Conservation (phyloP, 2,329 filamentous ascomycete species). For the Aureobasidium sp. region DNA sequence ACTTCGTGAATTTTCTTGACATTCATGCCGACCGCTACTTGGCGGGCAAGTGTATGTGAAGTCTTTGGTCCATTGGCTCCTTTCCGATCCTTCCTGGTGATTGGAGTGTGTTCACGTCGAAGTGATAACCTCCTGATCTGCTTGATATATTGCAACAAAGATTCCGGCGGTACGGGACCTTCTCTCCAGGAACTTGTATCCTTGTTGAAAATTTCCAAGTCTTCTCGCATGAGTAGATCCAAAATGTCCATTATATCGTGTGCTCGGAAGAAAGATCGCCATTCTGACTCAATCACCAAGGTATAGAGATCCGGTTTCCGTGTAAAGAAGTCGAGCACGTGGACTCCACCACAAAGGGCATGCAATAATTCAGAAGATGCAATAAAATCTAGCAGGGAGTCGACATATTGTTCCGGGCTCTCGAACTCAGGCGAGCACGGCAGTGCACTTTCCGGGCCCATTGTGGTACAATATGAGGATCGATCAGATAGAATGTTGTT, state of each 20-base stretch:
- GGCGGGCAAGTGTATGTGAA: conserved; percentile 48
- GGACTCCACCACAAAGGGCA: conserved; percentile 90
- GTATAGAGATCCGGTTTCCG: conserved; percentile 76
- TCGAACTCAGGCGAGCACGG: conserved; percentile 63
- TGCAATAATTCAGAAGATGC: conserved; percentile 70
- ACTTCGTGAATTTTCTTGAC: conserved; percentile 95
- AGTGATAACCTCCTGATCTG: conserved; percentile 65
- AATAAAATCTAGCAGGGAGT: conserved; percentile 69
- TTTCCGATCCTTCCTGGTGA: conserved; percentile 20
- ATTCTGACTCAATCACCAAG: conserved; percentile 66
- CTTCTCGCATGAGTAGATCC: conserved; percentile 72
- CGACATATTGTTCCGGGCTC: conserved; percentile 68
- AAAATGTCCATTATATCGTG: conserved; percentile 69
- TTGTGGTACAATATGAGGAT: conserved; percentile 20
- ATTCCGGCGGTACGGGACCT: conserved; percentile 42
- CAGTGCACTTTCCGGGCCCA: conserved; percentile 49
- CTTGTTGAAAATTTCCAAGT: conserved; percentile 47
- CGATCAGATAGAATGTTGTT: too few species aligned
- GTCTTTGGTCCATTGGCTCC: conserved; percentile 4
- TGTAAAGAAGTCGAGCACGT: conserved; percentile 94
- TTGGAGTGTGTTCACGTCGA: conserved; percentile 48
- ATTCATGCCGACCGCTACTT: conserved; percentile 85
- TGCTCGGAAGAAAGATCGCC: conserved; percentile 69
- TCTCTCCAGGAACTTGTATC: conserved; percentile 34
- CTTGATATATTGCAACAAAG: conserved; percentile 63